Evolutionary conservation across 2,329 filamentous ascomycete species (phyloP).

Genomic region (Aspergillus felis): DNA sequence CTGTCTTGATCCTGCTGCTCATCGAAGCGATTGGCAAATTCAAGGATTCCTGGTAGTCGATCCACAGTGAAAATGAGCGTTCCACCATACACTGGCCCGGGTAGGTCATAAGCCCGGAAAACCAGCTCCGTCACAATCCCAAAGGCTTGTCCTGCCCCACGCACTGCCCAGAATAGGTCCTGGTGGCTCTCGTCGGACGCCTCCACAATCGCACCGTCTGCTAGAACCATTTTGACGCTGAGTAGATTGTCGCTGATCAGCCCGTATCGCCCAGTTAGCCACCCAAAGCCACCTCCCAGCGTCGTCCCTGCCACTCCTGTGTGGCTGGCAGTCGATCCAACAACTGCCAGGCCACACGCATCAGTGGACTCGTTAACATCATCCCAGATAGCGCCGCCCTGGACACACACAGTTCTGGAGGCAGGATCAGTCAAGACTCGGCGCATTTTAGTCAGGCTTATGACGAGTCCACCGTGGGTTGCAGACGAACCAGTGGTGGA

Average conservation of each 20-base stretch:
- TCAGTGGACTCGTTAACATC: slow-evolving; percentile 52
- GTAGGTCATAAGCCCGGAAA: slow-evolving; percentile 5
- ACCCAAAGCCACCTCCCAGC: slow-evolving; percentile 56
- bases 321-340: slow-evolving; percentile 58
- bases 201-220: slow-evolving; percentile 31
- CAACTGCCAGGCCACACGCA: slow-evolving; percentile 52
- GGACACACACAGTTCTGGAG: background rate
- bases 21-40: slow-evolving; percentile 8
- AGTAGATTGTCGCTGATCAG: slow-evolving; percentile 50
- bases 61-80: slow-evolving; percentile 1
- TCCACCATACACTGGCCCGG: slow-evolving; percentile 1
- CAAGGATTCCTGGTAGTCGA: slow-evolving; percentile 2
- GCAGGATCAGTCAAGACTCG: background rate
- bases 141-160: slow-evolving; percentile 42
- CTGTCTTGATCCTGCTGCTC: slow-evolving; percentile 6
- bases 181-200: slow-evolving; percentile 40
- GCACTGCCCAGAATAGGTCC: slow-evolving; percentile 47
- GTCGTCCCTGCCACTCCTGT: slow-evolving; percentile 59
- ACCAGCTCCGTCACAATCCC: slow-evolving; percentile 43
- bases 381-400: slow-evolving; percentile 2
- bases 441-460: background rate
- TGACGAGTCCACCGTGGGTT: slow-evolving; percentile 1
- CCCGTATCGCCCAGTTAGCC: slow-evolving; percentile 51
- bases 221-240: slow-evolving; percentile 33
- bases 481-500: background rate